phyloP scores from a whole-genome alignment of 257 asterid genomes.

The Salvia splendens region DNA sequence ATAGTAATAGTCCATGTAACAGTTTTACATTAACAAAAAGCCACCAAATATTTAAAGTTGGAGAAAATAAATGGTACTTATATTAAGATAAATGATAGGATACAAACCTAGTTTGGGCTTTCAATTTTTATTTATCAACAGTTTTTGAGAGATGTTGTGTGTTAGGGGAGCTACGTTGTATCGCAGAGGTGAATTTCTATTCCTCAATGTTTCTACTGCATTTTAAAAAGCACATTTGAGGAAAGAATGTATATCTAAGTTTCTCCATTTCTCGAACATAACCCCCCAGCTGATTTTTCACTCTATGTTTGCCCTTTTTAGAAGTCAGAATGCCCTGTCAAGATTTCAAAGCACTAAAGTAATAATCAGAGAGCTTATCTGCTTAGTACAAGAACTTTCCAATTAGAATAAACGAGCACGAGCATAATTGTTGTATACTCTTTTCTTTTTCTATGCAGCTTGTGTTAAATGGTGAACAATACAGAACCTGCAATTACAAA shows the following conservation, averaged over 20 bases:
- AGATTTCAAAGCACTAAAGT: not conserved
- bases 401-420: not conserved
- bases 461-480: constrained; percentile 4
- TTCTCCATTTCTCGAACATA: not conserved
- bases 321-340: not conserved
- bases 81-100: too few species aligned
- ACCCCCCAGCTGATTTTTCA: not conserved
- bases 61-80: too few species aligned
- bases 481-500: constrained; percentile 21
- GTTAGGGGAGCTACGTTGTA: too few species aligned
- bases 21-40: not conserved
- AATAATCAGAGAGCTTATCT: too few species aligned
- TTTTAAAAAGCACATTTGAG: not conserved
- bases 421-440: not conserved
- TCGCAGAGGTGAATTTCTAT: not conserved
- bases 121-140: too few species aligned
- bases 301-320: too few species aligned
- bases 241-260: not conserved
- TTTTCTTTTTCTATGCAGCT: constrained; percentile 9
- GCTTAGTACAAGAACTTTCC: not conserved
- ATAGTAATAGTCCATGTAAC: too few species aligned
- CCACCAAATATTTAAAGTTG: too few species aligned
- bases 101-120: too few species aligned
- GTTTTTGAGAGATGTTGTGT: too few species aligned
- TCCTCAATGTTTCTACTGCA: not conserved